These are phyloP conservation scores for Cercospora berteroae DNA, from an alignment of 2,329 filamentous ascomycete species.

Conservation along the genomic window DNA sequence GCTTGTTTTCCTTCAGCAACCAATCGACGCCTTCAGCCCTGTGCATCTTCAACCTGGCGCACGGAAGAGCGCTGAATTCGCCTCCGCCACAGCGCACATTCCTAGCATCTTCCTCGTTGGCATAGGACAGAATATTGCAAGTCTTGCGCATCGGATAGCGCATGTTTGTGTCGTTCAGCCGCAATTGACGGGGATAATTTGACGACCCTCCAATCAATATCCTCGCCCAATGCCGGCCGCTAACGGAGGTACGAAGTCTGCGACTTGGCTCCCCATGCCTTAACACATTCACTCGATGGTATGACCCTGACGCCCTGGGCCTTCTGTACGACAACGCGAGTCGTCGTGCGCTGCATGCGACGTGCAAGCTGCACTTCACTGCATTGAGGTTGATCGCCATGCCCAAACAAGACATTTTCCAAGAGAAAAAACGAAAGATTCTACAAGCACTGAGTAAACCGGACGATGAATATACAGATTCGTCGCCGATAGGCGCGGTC, in stretches of 20 bases:
- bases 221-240: neutral
- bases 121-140: neutral
- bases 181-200: neutral
- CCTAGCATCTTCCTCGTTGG: neutral
- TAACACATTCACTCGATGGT: neutral
- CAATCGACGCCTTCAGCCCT: neutral
- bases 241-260: constrained; percentile 2
- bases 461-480: constrained; percentile 70
- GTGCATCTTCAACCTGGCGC: neutral
- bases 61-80: neutral
- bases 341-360: neutral
- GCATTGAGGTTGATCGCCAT: neutral
- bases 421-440: constrained; percentile 67
- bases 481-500: constrained; percentile 84
- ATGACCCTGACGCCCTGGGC: neutral
- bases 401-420: constrained; percentile 13
- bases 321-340: neutral
- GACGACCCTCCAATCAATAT: neutral
- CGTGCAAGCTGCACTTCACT: neutral
- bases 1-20: neutral
- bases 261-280: constrained; percentile 4
- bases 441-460: constrained; percentile 67
- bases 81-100: neutral
- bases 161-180: neutral
- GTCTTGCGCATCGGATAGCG: neutral